These are phyloP conservation scores for Acacia concinna DNA, from an alignment of 331 rosid species.

Conservation along the genomic window DNA sequence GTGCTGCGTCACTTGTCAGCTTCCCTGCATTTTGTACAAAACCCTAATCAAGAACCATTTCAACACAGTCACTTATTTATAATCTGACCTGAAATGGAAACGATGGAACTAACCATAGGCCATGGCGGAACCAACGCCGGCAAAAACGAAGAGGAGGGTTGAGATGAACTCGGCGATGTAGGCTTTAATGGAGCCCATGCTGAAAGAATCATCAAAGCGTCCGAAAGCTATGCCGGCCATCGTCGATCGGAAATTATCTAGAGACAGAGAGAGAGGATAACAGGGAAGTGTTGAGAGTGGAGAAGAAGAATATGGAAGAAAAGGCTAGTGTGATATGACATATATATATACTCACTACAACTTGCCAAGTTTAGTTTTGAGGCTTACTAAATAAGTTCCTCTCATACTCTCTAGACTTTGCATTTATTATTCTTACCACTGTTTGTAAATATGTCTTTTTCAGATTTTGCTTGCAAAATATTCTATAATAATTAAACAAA, in stretches of 20 bases:
- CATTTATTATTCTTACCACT: constrained; percentile 2
- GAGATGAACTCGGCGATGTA: constrained; percentile 93
- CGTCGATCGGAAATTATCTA: constrained; percentile 14
- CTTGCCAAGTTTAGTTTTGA: neutral
- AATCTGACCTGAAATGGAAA: neutral
- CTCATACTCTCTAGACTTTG: neutral
- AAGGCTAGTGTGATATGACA: constrained; percentile 5
- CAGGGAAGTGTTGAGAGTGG: neutral
- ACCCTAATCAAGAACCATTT: neutral
- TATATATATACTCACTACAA: constrained; percentile 27
- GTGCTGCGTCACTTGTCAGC: constrained; percentile 76
- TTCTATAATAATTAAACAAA: neutral
- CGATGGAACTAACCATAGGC: constrained; percentile 54
- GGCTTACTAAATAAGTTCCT: constrained; percentile 32
- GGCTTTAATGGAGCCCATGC: constrained; percentile 64
- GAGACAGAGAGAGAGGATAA: constrained; percentile 28
- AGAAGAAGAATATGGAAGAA: constrained; percentile 26
- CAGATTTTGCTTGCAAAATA: neutral
- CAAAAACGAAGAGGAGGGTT: constrained; percentile 85
- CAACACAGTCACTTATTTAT: neutral
- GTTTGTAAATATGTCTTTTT: neutral
- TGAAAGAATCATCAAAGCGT: constrained; percentile 70
- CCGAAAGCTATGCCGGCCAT: constrained; percentile 87
- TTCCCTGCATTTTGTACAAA: constrained; percentile 47
- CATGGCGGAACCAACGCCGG: constrained; percentile 85